Evolutionary conservation across 306 rosid species (phyloP).

Genomic region (Elaeagnus macrophylla): DNA sequence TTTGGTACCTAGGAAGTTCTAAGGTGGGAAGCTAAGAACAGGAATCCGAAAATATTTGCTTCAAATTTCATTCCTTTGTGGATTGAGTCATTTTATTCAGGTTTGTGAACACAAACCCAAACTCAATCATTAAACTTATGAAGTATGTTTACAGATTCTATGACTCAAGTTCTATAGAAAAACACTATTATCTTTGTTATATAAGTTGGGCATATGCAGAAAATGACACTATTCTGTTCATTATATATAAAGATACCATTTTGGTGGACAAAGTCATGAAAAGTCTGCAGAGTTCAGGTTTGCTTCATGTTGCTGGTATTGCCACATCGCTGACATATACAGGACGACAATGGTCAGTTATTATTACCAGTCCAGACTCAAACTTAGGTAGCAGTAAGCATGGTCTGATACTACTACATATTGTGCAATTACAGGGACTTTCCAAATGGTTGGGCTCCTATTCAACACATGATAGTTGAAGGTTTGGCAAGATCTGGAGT

Average conservation of each 20-base stretch:
- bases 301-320: constrained; percentile 48
- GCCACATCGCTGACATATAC: constrained; percentile 67
- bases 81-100: constrained; percentile 70
- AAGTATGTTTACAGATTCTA: too few relatives aligned
- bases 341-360: constrained; percentile 66
- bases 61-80: constrained; percentile 88
- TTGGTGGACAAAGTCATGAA: constrained; percentile 36
- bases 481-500: constrained; percentile 60
- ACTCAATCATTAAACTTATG: too few relatives aligned
- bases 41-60: constrained; percentile 58
- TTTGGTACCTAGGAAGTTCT: constrained; percentile 41
- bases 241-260: constrained; percentile 39
- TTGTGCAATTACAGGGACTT: constrained; percentile 54
- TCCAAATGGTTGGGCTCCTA: constrained; percentile 95
- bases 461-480: constrained; percentile 95
- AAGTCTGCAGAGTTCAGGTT: constrained; percentile 59
- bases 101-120: constrained; percentile 25
- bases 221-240: constrained; percentile 1
- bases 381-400: not conserved
- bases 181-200: too few relatives aligned
- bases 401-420: not conserved
- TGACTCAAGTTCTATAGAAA: too few relatives aligned
- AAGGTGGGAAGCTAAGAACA: constrained; percentile 49
- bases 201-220: not conserved
- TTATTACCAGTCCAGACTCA: constrained; percentile 16